A percentile compares a stretch with the other conserved stretches of the same genome.
phyloP scores from a whole-genome alignment of 106 monocot species.

The Dendrobium chrysotoxum region DNA sequence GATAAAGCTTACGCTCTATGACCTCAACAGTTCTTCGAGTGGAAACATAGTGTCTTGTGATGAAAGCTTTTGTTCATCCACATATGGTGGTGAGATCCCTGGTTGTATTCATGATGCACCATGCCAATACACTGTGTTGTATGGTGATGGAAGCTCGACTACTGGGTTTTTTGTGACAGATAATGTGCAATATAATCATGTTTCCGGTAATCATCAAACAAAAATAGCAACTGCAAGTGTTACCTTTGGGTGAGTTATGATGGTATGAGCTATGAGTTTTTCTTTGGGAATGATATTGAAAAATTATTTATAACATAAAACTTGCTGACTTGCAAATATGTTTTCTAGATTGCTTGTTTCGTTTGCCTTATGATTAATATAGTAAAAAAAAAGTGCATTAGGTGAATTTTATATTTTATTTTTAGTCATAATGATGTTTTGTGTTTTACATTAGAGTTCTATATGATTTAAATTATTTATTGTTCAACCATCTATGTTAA shows the following conservation, averaged over 20 bases:
- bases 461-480: too few relatives aligned
- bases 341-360: neutral
- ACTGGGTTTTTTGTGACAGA: slow-evolving; percentile 53
- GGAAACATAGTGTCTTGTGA: slow-evolving; percentile 27
- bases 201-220: slow-evolving; percentile 39
- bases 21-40: slow-evolving; percentile 30
- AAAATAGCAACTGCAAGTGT: slow-evolving; percentile 29
- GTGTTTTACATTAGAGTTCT: too few relatives aligned
- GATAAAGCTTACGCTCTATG: slow-evolving; percentile 38
- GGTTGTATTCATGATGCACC: slow-evolving; percentile 23
- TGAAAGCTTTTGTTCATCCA: slow-evolving; percentile 31
- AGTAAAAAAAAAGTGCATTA: neutral
- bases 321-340: neutral
- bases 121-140: slow-evolving; percentile 43
- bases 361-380: neutral
- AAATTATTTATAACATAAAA: neutral
- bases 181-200: slow-evolving; percentile 31
- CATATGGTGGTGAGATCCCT: slow-evolving; percentile 11
- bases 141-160: slow-evolving; percentile 60
- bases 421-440: too few relatives aligned
- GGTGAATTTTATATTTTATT: too few relatives aligned
- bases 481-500: too few relatives aligned
- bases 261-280: neutral
- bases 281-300: neutral
- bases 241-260: slow-evolving; percentile 50